A percentile compares a stretch with the other conserved stretches of the same genome.
These are phyloP conservation scores for Fraxinus sp. DNA, from an alignment of 305 asterid genomes.

Conservation along the genomic window DNA sequence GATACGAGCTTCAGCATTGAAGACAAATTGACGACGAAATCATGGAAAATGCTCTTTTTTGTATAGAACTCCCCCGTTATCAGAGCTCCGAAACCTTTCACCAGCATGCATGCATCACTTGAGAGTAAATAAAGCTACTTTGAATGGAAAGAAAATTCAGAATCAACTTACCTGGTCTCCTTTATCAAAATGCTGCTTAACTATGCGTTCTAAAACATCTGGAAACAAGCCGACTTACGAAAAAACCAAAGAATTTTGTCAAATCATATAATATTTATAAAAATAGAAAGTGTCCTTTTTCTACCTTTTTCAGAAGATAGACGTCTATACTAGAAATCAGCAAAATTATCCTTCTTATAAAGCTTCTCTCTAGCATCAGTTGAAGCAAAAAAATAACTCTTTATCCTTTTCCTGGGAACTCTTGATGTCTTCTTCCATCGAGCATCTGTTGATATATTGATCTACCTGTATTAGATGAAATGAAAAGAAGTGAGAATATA, in stretches of 20 bases:
- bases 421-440: slow-evolving; percentile 81
- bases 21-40: slow-evolving; percentile 88
- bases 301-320: slow-evolving; percentile 74
- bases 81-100: slow-evolving; percentile 88
- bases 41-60: slow-evolving; percentile 97
- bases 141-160: slow-evolving; percentile 21
- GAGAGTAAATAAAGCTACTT: slow-evolving; percentile 27
- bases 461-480: slow-evolving; percentile 57
- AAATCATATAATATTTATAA: slow-evolving; percentile 18
- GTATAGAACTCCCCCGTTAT: slow-evolving; percentile 92
- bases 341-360: slow-evolving; percentile 75
- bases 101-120: slow-evolving; percentile 48
- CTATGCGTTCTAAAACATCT: slow-evolving; percentile 72
- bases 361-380: slow-evolving; percentile 50
- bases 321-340: slow-evolving; percentile 37
- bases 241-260: slow-evolving; percentile 19
- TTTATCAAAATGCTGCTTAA: slow-evolving; percentile 73
- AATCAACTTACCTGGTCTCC: slow-evolving; percentile 71
- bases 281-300: neutral
- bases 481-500: slow-evolving; percentile 18
- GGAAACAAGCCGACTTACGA: slow-evolving; percentile 90
- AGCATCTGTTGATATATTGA: slow-evolving; percentile 78
- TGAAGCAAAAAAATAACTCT: slow-evolving; percentile 57
- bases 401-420: slow-evolving; percentile 47
- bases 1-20: slow-evolving; percentile 72